These are phyloP conservation scores for Moelleriella libera DNA, from an alignment of 2,329 filamentous ascomycete genomes.

Conservation along the genomic window DNA sequence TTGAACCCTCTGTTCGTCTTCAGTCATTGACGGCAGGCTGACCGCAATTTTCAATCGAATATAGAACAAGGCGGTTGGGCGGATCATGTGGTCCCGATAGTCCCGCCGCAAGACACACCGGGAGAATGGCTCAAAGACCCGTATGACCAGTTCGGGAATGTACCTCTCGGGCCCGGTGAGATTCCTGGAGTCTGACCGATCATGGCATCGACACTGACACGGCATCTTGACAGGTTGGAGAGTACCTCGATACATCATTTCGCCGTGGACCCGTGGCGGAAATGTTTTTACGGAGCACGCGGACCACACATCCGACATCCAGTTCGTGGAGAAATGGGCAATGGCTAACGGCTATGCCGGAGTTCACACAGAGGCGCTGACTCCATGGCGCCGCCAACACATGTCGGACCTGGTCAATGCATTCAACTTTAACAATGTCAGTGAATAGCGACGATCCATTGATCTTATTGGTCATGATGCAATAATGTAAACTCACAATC, in stretches of 20 bases:
- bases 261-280: constrained; percentile 37
- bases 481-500: not conserved
- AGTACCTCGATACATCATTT: constrained; percentile 36
- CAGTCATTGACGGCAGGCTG: not conserved
- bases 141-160: constrained; percentile 11
- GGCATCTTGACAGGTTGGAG: constrained; percentile 19
- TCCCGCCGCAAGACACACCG: constrained; percentile 28
- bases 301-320: constrained; percentile 38
- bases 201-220: no score
- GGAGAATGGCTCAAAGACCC: constrained; percentile 35
- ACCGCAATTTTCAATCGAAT: not conserved
- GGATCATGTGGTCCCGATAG: constrained; percentile 34
- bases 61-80: constrained; percentile 38
- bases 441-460: not conserved
- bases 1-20: no score
- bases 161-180: constrained; percentile 15
- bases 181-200: not conserved
- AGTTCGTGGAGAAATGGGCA: constrained; percentile 34
- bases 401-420: constrained; percentile 17
- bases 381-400: constrained; percentile 12
- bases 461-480: no score
- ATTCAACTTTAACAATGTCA: constrained; percentile 24
- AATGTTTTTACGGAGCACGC: constrained; percentile 37
- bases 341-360: constrained; percentile 17
- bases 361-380: constrained; percentile 12